Evolutionary conservation across 257 asterid genomes (phyloP).

Genomic region (Hygrophila difformis): DNA sequence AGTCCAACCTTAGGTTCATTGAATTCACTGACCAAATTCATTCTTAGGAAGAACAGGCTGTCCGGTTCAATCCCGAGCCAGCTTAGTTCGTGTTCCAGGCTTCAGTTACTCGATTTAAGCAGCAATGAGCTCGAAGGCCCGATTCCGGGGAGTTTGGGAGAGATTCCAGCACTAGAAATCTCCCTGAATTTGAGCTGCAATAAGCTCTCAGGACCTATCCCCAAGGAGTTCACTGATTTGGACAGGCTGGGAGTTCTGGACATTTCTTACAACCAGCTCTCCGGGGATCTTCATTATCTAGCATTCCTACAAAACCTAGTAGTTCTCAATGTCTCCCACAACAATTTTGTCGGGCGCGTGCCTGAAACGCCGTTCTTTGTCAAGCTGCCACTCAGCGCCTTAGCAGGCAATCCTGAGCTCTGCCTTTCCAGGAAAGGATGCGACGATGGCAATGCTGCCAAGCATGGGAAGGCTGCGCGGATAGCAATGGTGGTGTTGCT

Average conservation of each 20-base stretch:
- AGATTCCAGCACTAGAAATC: slow-evolving; percentile 62
- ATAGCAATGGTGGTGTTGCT: slow-evolving; percentile 68
- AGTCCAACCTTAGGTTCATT: slow-evolving; percentile 52
- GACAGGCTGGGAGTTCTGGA: slow-evolving; percentile 65
- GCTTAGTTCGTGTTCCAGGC: slow-evolving; percentile 56
- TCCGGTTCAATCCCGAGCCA: slow-evolving; percentile 52
- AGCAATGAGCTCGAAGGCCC: slow-evolving; percentile 44
- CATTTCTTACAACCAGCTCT: slow-evolving; percentile 65
- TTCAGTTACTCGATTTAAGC: slow-evolving; percentile 71
- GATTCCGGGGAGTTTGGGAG: slow-evolving; percentile 51
- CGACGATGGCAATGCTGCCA: slow-evolving; percentile 18
- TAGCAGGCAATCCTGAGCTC: slow-evolving; percentile 44
- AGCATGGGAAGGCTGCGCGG: slow-evolving; percentile 41
- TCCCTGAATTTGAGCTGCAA: slow-evolving; percentile 74
- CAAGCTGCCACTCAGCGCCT: slow-evolving; percentile 54
- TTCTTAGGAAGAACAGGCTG: slow-evolving; percentile 45
- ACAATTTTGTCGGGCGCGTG: slow-evolving; percentile 62
- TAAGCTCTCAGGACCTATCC: slow-evolving; percentile 49
- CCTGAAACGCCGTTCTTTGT: slow-evolving; percentile 65
- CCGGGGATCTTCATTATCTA: slow-evolving; percentile 58
- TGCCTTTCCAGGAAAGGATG: slow-evolving; percentile 50
- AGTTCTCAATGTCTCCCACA: slow-evolving; percentile 58
- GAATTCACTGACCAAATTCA: slow-evolving; percentile 60
- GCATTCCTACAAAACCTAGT: slow-evolving; percentile 64
- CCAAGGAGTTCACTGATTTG: slow-evolving; percentile 47